phyloP scores from a whole-genome alignment of 805 yeast species.

The Candida corydali region DNA sequence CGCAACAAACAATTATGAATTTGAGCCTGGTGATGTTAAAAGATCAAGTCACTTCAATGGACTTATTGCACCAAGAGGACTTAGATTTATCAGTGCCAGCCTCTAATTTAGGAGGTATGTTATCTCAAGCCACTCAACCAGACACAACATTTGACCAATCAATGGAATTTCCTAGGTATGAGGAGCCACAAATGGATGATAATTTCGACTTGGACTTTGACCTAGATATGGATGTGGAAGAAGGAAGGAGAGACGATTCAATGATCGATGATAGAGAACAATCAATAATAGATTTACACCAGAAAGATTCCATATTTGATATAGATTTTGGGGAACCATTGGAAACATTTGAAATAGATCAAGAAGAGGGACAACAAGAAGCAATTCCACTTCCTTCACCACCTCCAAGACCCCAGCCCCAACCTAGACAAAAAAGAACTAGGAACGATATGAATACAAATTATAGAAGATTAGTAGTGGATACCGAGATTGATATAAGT shows the following conservation, averaged over 20 bases:
- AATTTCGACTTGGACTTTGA: constrained; percentile 55
- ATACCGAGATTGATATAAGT: constrained; percentile 39
- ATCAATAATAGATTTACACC: constrained; percentile 13
- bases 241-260: constrained; percentile 38
- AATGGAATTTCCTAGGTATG: constrained; percentile 60
- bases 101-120: constrained; percentile 11
- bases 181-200: constrained; percentile 10
- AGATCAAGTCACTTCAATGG: constrained; percentile 77
- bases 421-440: constrained; percentile 22
- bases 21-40: constrained; percentile 58
- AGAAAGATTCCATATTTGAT: constrained; percentile 17
- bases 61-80: constrained; percentile 66
- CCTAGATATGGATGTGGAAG: constrained; percentile 46
- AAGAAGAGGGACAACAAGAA: constrained; percentile 6
- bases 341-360: constrained; percentile 25
- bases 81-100: constrained; percentile 24
- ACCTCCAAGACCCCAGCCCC: constrained; percentile 21
- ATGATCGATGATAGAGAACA: constrained; percentile 18
- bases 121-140: constrained; percentile 25
- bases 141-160: constrained; percentile 47
- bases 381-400: constrained; percentile 4
- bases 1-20: constrained; percentile 57
- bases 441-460: constrained; percentile 41
- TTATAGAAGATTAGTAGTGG: constrained; percentile 44
- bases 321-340: constrained; percentile 40